Percentiles rank a stretch among this genome's conserved stretches.
These are phyloP conservation scores for Wilhelminamyces savonicus DNA, from an alignment of 805 yeast genomes.

Conservation along the genomic window DNA sequence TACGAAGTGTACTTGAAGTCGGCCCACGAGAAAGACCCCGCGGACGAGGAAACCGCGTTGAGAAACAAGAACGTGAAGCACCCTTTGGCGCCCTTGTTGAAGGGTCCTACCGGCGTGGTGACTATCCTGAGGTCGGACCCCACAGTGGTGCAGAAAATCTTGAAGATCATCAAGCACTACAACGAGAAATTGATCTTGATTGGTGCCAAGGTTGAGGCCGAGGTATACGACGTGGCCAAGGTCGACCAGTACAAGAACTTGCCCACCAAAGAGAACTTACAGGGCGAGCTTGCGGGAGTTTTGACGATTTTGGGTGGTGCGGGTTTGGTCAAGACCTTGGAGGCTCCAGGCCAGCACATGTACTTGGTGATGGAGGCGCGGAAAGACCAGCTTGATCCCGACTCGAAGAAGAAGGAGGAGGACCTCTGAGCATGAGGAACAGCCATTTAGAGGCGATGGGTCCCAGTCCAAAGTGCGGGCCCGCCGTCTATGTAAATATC, in stretches of 20 bases:
- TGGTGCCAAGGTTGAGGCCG: conserved; percentile 77
- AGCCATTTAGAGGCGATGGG: too few species aligned
- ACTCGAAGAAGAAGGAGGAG: conserved; percentile 8
- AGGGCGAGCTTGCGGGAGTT: conserved; percentile 76
- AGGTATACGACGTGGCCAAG: conserved; percentile 44
- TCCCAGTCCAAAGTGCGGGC: too few species aligned
- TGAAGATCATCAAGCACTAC: conserved; percentile 54
- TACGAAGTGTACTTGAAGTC: conserved; percentile 75
- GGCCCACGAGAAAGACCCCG: conserved; percentile 66
- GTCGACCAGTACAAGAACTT: conserved; percentile 64
- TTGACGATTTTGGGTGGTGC: conserved; percentile 85
- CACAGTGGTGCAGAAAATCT: conserved; percentile 50
- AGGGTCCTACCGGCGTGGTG: conserved; percentile 84
- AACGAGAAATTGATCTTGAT: conserved; percentile 72
- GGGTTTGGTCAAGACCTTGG: conserved; percentile 77
- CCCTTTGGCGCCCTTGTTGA: conserved; percentile 63
- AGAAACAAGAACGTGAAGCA: conserved; percentile 44
- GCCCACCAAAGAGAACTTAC: conserved; percentile 66
- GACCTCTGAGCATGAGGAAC: too few species aligned
- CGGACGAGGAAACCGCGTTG: conserved; percentile 46
- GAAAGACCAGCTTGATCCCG: conserved; percentile 33
- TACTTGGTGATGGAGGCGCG: conserved; percentile 72
- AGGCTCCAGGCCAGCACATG: conserved; percentile 58
- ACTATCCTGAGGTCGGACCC: conserved; percentile 69
- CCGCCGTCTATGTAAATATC: too few species aligned